Conservation (phyloP, 257 asterid genomes). For the Solanum stenotomum region DNA sequence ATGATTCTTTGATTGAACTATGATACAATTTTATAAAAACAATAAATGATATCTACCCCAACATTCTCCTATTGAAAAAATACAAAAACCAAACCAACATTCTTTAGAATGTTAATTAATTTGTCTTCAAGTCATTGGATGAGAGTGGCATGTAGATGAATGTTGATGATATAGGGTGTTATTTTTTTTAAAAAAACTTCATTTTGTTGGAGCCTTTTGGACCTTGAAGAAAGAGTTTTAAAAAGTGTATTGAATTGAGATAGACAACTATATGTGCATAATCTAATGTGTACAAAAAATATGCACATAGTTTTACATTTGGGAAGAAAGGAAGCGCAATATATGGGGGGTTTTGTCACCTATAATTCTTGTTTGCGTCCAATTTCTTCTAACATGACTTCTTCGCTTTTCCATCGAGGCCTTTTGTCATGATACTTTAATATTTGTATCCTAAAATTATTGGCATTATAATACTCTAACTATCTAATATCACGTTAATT, state of each 20-base stretch:
- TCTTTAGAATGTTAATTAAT: neutral
- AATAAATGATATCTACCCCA: conserved; percentile 6
- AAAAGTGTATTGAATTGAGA: neutral
- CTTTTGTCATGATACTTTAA: neutral
- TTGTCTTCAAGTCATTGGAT: conserved; percentile 26
- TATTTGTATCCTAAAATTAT: neutral
- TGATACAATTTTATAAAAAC: conserved; percentile 21
- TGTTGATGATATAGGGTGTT: neutral
- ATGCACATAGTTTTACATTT: neutral
- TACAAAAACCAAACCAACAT: conserved; percentile 10
- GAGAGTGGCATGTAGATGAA: conserved; percentile 20
- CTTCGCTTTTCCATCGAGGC: too few species aligned
- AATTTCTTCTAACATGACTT: neutral
- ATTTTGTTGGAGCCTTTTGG: neutral
- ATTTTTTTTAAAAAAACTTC: neutral
- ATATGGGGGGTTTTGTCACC: neutral
- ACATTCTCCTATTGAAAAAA: conserved; percentile 29
- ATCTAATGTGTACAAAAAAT: neutral
- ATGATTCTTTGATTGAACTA: conserved; percentile 42
- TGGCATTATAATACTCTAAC: neutral
- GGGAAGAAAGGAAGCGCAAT: neutral
- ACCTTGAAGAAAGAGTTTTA: neutral
- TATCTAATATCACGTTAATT: neutral
- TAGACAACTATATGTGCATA: neutral
- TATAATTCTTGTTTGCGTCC: neutral